Evolutionary conservation across 140 eudicot genomes (phyloP).

Genomic region (Senecio squalidus): DNA sequence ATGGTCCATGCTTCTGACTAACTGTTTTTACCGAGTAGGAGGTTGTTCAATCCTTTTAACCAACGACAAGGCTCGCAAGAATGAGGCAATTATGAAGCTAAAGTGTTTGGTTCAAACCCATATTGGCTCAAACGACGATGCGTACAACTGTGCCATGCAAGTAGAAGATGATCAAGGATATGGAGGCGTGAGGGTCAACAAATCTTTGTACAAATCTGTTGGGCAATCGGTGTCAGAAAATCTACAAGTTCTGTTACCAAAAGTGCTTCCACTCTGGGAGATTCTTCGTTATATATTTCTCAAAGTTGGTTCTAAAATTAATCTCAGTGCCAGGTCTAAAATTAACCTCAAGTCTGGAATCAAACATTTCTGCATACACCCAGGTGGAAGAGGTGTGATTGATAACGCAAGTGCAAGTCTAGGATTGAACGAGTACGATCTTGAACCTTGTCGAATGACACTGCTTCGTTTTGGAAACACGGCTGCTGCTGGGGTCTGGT

Average conservation of each 20-base stretch:
- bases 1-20: conserved; percentile 37
- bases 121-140: conserved; percentile 30
- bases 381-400: conserved; percentile 47
- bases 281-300: too few relatives aligned
- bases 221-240: too few relatives aligned
- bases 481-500: conserved; percentile 38
- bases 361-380: conserved; percentile 40
- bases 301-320: too few relatives aligned
- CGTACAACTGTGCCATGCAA: conserved; percentile 26
- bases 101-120: conserved; percentile 37
- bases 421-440: conserved; percentile 22
- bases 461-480: conserved; percentile 44
- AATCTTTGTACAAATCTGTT: too few relatives aligned
- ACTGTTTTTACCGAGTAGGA: conserved; percentile 33
- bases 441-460: conserved; percentile 43
- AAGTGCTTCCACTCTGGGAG: too few relatives aligned
- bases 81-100: conserved; percentile 23
- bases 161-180: conserved; percentile 38
- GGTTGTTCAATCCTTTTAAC: conserved; percentile 41
- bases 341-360: conserved; percentile 38
- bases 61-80: conserved; percentile 19
- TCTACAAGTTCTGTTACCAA: too few relatives aligned
- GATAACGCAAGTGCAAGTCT: conserved; percentile 31
- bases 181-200: conserved; percentile 21
- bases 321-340: too few relatives aligned